A percentile compares a stretch with the other conserved stretches of the same genome.
Evolutionary conservation across 768 basidiomycete genomes (phyloP).

Genomic region (Porpolomopsis calyptriformis): DNA sequence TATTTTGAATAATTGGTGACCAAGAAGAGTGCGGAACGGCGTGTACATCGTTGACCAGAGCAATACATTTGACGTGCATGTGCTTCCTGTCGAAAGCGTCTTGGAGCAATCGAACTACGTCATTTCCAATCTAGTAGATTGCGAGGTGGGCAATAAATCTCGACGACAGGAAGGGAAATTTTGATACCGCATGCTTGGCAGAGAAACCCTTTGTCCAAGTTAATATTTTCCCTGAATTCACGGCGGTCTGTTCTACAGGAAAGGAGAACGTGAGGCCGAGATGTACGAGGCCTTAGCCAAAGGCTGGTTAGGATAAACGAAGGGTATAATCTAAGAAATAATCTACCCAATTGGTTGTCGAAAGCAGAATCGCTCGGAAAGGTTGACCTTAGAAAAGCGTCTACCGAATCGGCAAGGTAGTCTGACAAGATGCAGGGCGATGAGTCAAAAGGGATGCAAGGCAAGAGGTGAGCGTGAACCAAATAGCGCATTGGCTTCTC

Average conservation of each 20-base stretch:
- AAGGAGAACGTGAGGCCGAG: slow-evolving; percentile 96
- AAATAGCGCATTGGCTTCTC: slow-evolving; percentile 79
- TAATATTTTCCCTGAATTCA: slow-evolving; percentile 80
- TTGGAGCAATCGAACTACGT: slow-evolving; percentile 72
- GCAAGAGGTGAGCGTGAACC: slow-evolving; percentile 34
- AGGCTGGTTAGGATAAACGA: slow-evolving; percentile 11
- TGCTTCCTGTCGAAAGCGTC: slow-evolving; percentile 75
- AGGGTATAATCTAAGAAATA: background rate
- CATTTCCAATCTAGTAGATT: slow-evolving; percentile 41
- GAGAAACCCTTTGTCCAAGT: slow-evolving; percentile 93
- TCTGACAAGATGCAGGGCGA: slow-evolving; percentile 39
- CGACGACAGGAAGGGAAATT: background rate
- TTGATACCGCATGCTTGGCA: slow-evolving; percentile 50
- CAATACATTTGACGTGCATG: slow-evolving; percentile 70
- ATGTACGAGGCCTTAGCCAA: slow-evolving; percentile 29
- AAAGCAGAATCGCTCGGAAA: slow-evolving; percentile 35
- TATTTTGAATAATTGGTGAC: background rate
- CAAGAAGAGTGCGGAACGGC: background rate
- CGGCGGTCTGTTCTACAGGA: slow-evolving; percentile 93
- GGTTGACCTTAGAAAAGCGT: slow-evolving; percentile 75
- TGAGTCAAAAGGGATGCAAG: slow-evolving; percentile 7
- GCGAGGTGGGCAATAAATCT: background rate
- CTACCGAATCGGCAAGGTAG: slow-evolving; percentile 95
- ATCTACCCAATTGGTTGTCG: slow-evolving; percentile 5
- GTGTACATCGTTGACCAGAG: slow-evolving; percentile 73